These are phyloP conservation scores for Diplodia intermedia DNA, from an alignment of 2,329 filamentous ascomycete species.

Conservation along the genomic window DNA sequence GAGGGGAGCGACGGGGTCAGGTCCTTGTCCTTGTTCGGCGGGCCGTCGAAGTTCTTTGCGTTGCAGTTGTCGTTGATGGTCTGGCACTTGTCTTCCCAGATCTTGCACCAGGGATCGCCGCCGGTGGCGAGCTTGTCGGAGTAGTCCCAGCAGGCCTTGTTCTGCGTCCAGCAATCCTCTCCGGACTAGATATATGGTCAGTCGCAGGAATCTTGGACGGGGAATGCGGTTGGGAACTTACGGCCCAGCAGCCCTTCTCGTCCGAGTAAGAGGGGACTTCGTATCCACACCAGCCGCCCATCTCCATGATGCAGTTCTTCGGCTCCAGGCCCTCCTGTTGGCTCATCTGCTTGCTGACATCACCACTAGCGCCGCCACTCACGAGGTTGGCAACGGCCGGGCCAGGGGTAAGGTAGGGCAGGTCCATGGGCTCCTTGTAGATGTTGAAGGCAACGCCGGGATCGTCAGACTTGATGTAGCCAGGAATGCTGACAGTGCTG, in stretches of 20 bases:
- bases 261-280: conserved; percentile 65
- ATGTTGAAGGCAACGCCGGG: conserved; percentile 69
- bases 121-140: conserved; percentile 60
- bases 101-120: conserved; percentile 64
- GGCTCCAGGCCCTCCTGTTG: conserved; percentile 63
- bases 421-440: conserved; percentile 59
- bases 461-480: conserved; percentile 64
- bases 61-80: conserved; percentile 52
- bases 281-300: conserved; percentile 75
- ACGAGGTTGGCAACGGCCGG: conserved; percentile 61
- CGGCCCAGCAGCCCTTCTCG: conserved; percentile 66
- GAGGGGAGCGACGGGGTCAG: conserved; percentile 45
- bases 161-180: conserved; percentile 37
- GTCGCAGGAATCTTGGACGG: neutral
- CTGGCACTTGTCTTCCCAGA: conserved; percentile 69
- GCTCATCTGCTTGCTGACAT: conserved; percentile 32
- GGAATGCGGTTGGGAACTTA: conserved; percentile 37
- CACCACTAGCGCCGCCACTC: conserved; percentile 37
- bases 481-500: conserved; percentile 68
- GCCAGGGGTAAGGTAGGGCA: conserved; percentile 66
- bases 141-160: conserved; percentile 61
- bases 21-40: conserved; percentile 52
- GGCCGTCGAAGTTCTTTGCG: conserved; percentile 51
- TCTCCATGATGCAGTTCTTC: conserved; percentile 65
- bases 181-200: conserved; percentile 35